Evolutionary conservation across 768 basidiomycete genomes (phyloP), one percentile per base, ranked within the genome.

Genomic region (Kwoniella shandongensis): DNA sequence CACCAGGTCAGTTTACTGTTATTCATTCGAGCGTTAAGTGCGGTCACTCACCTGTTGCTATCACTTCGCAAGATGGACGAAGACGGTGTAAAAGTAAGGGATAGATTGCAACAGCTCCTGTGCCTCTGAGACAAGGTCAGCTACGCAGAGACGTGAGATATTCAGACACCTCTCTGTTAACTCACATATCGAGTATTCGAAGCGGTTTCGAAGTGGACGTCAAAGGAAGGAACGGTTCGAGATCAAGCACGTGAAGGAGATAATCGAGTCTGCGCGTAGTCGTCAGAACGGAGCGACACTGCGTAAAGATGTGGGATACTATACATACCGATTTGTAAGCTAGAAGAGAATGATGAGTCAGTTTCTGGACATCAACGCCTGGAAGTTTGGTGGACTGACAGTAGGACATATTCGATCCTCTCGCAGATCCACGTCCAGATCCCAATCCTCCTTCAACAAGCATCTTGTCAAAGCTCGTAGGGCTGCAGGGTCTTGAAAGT

Each of bases 31-130:
- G 32, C 32, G 32, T 32, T 6, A 32, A 13, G 32, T 27, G 18
- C 12, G 8, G 0, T 47, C 6, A 51, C 63, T 49, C 27, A 66
- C 68, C 68, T 20, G 70, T 72, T 1, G 55, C 70, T 40, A 47
- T 32, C 12, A 69, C 66, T 15, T 39, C 2, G 4, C 65, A 60
- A 4, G 39, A 41, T 13, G 70, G 64, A 3, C 68, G 63, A 38
- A 54, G 40, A n/a, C 36, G 25, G 35, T 48, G 40, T 5, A 39
- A 22, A 17, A 98, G 79, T 1, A 97, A 79, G 0, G 93, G 87
- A 63, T 96, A 98, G 53, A 98, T 90, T 0, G 85, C 88, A 0
- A 89, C 89, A 6, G 91, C 86, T 0, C 94, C 94, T 7, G 92
- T 94, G 20, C 94, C 94, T 36, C 91, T 90, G 61, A 29, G 20